These are phyloP conservation scores for Wickerhamiella slavikovae DNA, from an alignment of 805 yeast species.

Conservation along the genomic window DNA sequence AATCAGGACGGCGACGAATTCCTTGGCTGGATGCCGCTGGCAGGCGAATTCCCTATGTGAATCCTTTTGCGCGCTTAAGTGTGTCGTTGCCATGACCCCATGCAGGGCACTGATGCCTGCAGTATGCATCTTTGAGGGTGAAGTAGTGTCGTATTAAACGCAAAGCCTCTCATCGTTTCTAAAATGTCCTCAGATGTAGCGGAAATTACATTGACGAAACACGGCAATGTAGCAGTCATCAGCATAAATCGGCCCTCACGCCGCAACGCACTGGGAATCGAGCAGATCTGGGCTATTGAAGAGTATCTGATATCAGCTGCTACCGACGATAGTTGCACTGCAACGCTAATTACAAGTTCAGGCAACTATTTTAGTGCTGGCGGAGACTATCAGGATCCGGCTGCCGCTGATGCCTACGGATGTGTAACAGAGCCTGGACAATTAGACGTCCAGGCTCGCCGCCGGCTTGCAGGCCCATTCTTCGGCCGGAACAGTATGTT, in stretches of 20 bases:
- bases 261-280: conserved; percentile 54
- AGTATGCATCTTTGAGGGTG: too few species aligned
- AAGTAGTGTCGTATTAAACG: too few species aligned
- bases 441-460: conserved; percentile 6
- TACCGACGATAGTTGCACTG: conserved; percentile 33
- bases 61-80: too few species aligned
- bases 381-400: conserved; percentile 43
- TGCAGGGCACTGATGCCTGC: too few species aligned
- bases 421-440: conserved; percentile 1
- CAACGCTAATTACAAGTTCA: conserved; percentile 46
- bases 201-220: conserved; percentile 17
- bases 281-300: conserved; percentile 25
- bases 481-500: conserved; percentile 53
- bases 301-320: conserved; percentile 41
- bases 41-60: conserved; percentile 2
- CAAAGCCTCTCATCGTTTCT: neutral
- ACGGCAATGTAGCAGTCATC: conserved; percentile 35
- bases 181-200: neutral
- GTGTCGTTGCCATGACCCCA: too few species aligned
- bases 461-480: conserved; percentile 33
- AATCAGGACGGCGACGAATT: conserved; percentile 71
- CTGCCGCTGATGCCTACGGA: conserved; percentile 4
- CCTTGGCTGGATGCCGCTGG: conserved; percentile 57
- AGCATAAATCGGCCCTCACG: conserved; percentile 40
- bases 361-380: conserved; percentile 75